These are phyloP conservation scores for Malus hybrid DNA, from an alignment of 331 rosid genomes.

Conservation along the genomic window DNA sequence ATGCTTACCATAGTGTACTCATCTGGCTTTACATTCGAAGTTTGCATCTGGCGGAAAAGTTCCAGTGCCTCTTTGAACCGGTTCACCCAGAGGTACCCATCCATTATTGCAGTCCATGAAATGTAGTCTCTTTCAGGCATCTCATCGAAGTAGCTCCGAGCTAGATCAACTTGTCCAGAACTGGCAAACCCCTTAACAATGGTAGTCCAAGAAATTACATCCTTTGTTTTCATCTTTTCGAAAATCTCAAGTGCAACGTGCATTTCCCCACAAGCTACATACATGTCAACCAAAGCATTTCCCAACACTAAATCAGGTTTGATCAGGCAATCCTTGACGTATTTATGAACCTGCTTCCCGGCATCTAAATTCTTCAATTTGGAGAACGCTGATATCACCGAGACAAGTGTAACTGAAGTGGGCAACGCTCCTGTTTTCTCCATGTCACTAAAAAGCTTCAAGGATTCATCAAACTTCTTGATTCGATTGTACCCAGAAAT, in stretches of 20 bases:
- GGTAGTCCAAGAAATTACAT: constrained; percentile 86
- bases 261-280: constrained; percentile 71
- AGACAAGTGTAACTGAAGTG: constrained; percentile 64
- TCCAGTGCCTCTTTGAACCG: constrained; percentile 69
- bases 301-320: constrained; percentile 48
- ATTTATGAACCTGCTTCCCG: constrained; percentile 45
- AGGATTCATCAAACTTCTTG: constrained; percentile 50
- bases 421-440: constrained; percentile 47
- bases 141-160: constrained; percentile 53
- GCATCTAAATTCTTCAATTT: constrained; percentile 63
- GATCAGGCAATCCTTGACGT: constrained; percentile 31
- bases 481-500: constrained; percentile 67
- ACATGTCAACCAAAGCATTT: constrained; percentile 76
- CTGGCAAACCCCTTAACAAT: constrained; percentile 58
- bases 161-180: constrained; percentile 51
- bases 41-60: constrained; percentile 78
- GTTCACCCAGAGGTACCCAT: constrained; percentile 59
- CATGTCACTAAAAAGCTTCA: constrained; percentile 58
- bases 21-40: constrained; percentile 59
- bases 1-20: constrained; percentile 86
- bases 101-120: constrained; percentile 94
- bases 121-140: constrained; percentile 70
- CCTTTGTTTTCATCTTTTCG: constrained; percentile 50
- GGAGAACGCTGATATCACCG: constrained; percentile 72
- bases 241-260: constrained; percentile 52